These are phyloP conservation scores for Gaeumannomyces tritici DNA, from an alignment of 2,329 filamentous ascomycete species.

Conservation along the genomic window DNA sequence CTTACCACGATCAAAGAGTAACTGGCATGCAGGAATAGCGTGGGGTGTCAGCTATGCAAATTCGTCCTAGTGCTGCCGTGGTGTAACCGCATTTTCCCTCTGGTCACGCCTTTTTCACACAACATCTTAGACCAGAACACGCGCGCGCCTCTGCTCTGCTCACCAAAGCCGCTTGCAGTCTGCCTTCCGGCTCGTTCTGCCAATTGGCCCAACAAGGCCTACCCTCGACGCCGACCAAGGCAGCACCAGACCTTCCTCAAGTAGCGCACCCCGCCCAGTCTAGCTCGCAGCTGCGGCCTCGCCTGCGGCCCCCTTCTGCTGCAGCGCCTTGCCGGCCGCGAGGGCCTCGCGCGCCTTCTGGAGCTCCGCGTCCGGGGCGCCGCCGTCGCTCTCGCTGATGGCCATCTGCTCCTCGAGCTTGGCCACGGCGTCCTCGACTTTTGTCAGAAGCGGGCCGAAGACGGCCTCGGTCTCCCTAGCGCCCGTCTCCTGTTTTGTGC, in stretches of 20 bases:
- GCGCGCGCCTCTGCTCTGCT: not conserved
- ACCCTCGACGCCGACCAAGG: not conserved
- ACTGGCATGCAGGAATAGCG: not conserved
- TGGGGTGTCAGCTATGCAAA: not conserved
- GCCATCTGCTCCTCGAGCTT: constrained; percentile 72
- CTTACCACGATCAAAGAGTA: not conserved
- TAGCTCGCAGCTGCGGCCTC: constrained; percentile 10
- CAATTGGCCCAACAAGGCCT: no score
- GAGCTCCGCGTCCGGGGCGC: constrained; percentile 36
- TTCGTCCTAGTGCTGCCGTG: not conserved
- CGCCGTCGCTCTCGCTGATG: constrained; percentile 39
- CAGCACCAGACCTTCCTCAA: no score
- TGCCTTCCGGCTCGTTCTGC: not conserved
- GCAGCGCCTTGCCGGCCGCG: constrained; percentile 30
- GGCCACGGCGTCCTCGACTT: constrained; percentile 61
- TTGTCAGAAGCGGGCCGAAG: constrained; percentile 60
- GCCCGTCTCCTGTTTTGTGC: constrained; percentile 53
- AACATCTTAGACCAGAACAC: not conserved
- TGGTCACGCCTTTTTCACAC: not conserved
- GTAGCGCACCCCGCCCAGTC: constrained; percentile 8
- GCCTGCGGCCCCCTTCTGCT: constrained; percentile 5
- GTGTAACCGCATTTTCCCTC: not conserved
- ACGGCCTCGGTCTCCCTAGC: constrained; percentile 83
- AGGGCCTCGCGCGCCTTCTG: constrained; percentile 45
- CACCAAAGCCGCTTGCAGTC: not conserved